phyloP scores from a whole-genome alignment of 2,329 filamentous ascomycete genomes.

The Talaromyces sp. region DNA sequence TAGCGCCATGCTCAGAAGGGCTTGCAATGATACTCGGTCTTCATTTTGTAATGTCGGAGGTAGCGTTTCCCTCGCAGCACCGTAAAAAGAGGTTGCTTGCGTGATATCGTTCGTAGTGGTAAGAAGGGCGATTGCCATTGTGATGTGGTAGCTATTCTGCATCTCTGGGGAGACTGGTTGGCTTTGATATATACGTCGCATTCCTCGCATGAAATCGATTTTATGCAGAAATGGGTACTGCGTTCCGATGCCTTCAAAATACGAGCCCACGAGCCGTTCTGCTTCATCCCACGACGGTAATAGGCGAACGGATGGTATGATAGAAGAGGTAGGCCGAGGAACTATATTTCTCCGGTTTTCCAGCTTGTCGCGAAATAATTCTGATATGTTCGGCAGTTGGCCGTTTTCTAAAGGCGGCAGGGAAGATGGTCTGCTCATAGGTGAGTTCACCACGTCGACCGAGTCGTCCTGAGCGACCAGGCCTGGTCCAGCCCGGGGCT shows the following conservation, averaged over 20 bases:
- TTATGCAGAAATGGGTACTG: constrained; percentile 34
- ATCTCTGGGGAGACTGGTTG: constrained; percentile 26
- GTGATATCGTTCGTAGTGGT: constrained; percentile 27
- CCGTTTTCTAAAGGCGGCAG: constrained; percentile 18
- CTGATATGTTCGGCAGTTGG: constrained; percentile 32
- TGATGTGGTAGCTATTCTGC: constrained; percentile 32
- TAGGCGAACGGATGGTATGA: constrained; percentile 25
- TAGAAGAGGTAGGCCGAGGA: constrained; percentile 22
- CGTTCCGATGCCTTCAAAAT: constrained; percentile 34
- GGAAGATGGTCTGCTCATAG: constrained; percentile 9
- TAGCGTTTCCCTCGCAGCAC: constrained; percentile 29
- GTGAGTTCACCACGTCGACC: constrained; percentile 2
- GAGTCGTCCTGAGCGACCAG: constrained; percentile 15
- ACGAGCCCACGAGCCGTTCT: constrained; percentile 24
- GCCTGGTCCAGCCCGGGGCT: constrained; percentile 17
- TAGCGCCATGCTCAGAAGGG: constrained; percentile 29
- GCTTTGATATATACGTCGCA: constrained; percentile 31
- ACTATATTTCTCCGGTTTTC: constrained; percentile 31
- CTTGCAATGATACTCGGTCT: constrained; percentile 30
- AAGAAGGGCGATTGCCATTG: constrained; percentile 29
- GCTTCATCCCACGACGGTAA: constrained; percentile 31
- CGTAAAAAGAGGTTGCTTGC: constrained; percentile 29
- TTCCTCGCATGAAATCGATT: constrained; percentile 25
- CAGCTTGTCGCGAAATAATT: constrained; percentile 34
- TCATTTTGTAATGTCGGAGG: constrained; percentile 31